Evolutionary conservation across 768 basidiomycete species (phyloP).

Genomic region (Tubosaeta sp.): DNA sequence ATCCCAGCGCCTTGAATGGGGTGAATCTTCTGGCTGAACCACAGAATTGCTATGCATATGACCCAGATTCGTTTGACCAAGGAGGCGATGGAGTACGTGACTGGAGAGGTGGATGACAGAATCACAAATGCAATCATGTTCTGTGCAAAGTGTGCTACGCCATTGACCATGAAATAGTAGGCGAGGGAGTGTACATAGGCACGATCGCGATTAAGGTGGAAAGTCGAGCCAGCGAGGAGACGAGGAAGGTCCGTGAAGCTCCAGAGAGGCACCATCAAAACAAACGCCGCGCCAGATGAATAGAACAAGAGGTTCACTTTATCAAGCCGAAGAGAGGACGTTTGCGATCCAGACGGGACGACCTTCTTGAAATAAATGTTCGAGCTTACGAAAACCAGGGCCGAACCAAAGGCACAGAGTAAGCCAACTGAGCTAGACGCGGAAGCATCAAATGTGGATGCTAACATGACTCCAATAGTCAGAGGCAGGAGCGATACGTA

Average conservation of each 20-base stretch:
- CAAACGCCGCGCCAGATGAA: constrained; percentile 89
- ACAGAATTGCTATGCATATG: constrained; percentile 95
- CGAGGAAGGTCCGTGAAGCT: constrained; percentile 78
- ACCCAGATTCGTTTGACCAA: constrained; percentile 97
- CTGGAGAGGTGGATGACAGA: constrained; percentile 92
- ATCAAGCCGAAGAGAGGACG: constrained; percentile 76
- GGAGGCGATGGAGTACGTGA: constrained; percentile 98
- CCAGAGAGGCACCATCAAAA: constrained; percentile 97
- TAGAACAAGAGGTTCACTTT: constrained; percentile 95
- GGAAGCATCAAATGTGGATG: constrained; percentile 89
- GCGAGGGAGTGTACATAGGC: constrained; percentile 56
- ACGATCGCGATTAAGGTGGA: constrained; percentile 45
- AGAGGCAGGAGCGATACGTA: constrained; percentile 93
- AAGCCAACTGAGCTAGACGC: constrained; percentile 82
- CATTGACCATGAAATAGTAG: constrained; percentile 90
- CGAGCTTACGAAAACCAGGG: constrained; percentile 93
- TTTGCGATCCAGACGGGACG: constrained; percentile 62
- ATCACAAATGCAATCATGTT: constrained; percentile 98
- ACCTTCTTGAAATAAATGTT: constrained; percentile 99
- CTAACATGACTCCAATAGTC: constrained; percentile 95
- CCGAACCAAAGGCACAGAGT: constrained; percentile 95
- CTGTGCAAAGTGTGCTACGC: constrained; percentile 93
- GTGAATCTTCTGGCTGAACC: constrained; percentile 89
- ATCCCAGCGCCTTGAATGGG: constrained; percentile 89
- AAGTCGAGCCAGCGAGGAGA: constrained; percentile 43